Conservation (phyloP, 2,329 filamentous ascomycete genomes). For the Lachnellula cervina region DNA sequence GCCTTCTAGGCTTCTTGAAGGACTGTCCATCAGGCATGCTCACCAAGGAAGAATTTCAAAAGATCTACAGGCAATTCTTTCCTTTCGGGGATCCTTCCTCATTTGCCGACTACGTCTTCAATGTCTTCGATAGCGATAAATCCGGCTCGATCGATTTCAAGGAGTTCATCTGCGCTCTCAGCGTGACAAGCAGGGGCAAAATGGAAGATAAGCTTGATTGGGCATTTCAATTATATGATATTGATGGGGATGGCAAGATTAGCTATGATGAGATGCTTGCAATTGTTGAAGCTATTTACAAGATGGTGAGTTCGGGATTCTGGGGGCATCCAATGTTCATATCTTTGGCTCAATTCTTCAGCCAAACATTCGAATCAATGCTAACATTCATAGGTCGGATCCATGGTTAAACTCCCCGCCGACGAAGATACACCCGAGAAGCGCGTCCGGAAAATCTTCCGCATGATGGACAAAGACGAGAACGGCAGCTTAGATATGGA, state of each 20-base stretch:
- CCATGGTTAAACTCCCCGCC: slow-evolving; percentile 97
- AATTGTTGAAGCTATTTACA: slow-evolving; percentile 99
- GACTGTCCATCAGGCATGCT: slow-evolving; percentile 96
- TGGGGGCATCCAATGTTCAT: slow-evolving; percentile 1
- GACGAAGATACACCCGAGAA: slow-evolving; percentile 99
- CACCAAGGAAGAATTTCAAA: slow-evolving; percentile 98
- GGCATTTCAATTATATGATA: slow-evolving; percentile 99
- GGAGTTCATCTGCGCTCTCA: slow-evolving; percentile 97
- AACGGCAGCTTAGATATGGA: slow-evolving; percentile 95
- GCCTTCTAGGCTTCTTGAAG: slow-evolving; percentile 78
- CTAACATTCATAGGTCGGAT: slow-evolving; percentile 67
- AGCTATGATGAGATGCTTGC: slow-evolving; percentile 98
- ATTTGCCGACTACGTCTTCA: slow-evolving; percentile 98
- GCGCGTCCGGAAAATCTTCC: slow-evolving; percentile 95
- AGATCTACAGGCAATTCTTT: slow-evolving; percentile 99
- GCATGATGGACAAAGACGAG: slow-evolving; percentile 99
- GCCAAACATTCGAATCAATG: not conserved
- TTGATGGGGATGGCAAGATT: slow-evolving; percentile 98
- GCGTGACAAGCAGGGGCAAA: slow-evolving; percentile 92
- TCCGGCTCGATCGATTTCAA: slow-evolving; percentile 99
- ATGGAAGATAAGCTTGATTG: slow-evolving; percentile 99
- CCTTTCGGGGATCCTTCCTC: slow-evolving; percentile 95
- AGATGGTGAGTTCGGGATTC: slow-evolving; percentile 66
- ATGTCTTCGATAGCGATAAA: slow-evolving; percentile 97
- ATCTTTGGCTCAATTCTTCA: not conserved